Evolutionary conservation across 2,329 filamentous ascomycete genomes (phyloP).

Genomic region (Sporothrix schenckii): DNA sequence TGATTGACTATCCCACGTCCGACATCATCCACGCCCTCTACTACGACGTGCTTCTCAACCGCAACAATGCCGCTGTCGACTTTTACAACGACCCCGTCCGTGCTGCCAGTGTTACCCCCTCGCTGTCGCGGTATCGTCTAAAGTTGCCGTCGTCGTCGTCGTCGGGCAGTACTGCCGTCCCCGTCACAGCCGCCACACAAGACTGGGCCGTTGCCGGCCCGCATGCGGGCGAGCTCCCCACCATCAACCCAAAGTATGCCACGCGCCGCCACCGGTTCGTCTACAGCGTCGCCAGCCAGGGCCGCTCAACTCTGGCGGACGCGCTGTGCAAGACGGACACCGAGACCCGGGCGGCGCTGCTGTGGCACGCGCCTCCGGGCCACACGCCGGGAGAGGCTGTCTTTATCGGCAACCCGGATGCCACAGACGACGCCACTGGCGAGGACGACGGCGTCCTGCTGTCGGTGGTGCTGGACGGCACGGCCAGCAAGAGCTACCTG

Average conservation of each 20-base stretch:
- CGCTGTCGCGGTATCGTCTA: conserved; percentile 49
- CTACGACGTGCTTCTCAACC: conserved; percentile 66
- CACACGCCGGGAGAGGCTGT: conserved; percentile 72
- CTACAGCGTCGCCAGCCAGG: conserved; percentile 60
- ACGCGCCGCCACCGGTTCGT: conserved; percentile 61
- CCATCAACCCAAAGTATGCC: conserved; percentile 62
- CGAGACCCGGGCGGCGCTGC: conserved; percentile 52
- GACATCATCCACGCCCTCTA: conserved; percentile 70
- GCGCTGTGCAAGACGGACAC: conserved; percentile 68
- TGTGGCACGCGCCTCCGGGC: conserved; percentile 58
- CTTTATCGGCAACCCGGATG: conserved; percentile 60
- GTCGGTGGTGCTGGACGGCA: conserved; percentile 66
- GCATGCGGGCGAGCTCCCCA: conserved; percentile 65
- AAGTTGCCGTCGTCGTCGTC: not conserved
- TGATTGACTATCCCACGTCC: conserved; percentile 64
- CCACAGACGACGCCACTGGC: conserved; percentile 42
- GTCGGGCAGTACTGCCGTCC: not conserved
- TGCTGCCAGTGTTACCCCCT: conserved; percentile 44
- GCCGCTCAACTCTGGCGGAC: conserved; percentile 64
- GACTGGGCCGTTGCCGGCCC: conserved; percentile 55
- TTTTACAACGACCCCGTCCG: conserved; percentile 50
- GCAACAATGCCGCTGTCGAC: conserved; percentile 50
- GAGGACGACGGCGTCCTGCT: conserved; percentile 68
- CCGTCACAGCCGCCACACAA: conserved; percentile 38
- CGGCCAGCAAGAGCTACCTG: conserved; percentile 63